A percentile compares a stretch with the other conserved stretches of the same genome.
These are phyloP conservation scores for Hypoxylon perforatum DNA, from an alignment of 495 filamentous ascomycete species.

Conservation along the genomic window DNA sequence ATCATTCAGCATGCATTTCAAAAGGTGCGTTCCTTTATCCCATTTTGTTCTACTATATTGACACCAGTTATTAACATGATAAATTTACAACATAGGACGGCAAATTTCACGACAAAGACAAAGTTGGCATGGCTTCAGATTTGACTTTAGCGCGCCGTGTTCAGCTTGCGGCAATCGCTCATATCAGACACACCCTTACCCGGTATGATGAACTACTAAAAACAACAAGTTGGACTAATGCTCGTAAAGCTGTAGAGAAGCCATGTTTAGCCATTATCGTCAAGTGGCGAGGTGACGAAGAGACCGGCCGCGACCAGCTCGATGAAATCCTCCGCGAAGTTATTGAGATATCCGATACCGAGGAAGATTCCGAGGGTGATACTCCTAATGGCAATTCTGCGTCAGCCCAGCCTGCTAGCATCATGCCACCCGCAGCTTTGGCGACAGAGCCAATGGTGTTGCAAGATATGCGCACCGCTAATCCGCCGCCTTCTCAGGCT, in stretches of 20 bases:
- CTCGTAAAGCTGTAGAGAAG: conserved; percentile 75
- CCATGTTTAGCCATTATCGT: conserved; percentile 76
- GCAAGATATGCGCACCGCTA: conserved; percentile 1
- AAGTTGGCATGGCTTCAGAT: conserved; percentile 75
- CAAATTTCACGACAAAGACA: conserved; percentile 40
- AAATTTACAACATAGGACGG: conserved; percentile 31
- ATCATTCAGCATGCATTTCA: conserved; percentile 87
- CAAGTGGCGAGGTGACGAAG: conserved; percentile 89
- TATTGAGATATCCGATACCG: conserved; percentile 84
- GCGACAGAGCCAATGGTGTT: conserved; percentile 14
- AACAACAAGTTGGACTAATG: conserved; percentile 71
- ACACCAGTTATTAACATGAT: conserved; percentile 11
- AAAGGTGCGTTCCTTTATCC: conserved; percentile 64
- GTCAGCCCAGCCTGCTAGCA: conserved; percentile 21
- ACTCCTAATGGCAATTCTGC: conserved; percentile 33
- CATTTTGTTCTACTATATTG: background rate
- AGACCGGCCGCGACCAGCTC: conserved; percentile 76
- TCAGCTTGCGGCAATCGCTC: conserved; percentile 84
- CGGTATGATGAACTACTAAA: conserved; percentile 83
- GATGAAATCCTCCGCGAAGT: conserved; percentile 85
- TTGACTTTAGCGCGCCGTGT: conserved; percentile 77
- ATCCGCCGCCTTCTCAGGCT: conserved; percentile 18
- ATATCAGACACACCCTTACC: conserved; percentile 88
- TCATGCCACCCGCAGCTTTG: conserved; percentile 31
- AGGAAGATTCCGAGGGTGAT: conserved; percentile 70